Conservation (phyloP, 2,329 filamentous ascomycete species). For the Paraconiothyrium sp. region DNA sequence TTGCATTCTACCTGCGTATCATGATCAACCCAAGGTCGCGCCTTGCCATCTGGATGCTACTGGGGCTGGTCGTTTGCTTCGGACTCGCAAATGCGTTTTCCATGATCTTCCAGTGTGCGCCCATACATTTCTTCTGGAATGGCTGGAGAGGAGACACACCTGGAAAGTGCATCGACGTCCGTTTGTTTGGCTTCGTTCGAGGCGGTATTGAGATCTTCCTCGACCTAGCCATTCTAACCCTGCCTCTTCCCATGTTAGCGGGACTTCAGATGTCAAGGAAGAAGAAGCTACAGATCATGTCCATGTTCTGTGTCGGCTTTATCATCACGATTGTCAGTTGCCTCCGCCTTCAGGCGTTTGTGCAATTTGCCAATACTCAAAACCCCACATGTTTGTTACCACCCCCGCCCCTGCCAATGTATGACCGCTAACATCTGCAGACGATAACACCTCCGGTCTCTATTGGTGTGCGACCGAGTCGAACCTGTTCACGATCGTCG, state of each 20-base stretch:
- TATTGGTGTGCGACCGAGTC: conserved; percentile 40
- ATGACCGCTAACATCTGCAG: conserved; percentile 20
- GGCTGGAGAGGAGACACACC: conserved; percentile 50
- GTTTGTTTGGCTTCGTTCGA: conserved; percentile 49
- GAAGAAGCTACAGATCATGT: conserved; percentile 41
- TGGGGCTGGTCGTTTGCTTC: conserved; percentile 34
- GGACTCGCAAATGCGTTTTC: conserved; percentile 36
- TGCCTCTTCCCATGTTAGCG: conserved; percentile 35
- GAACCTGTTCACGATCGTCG: conserved; percentile 39
- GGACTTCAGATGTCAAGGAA: conserved; percentile 35
- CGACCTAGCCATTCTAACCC: conserved; percentile 34
- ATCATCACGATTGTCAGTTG: conserved; percentile 38
- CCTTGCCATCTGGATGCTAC: conserved; percentile 29
- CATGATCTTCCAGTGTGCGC: conserved; percentile 51
- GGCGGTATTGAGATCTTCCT: conserved; percentile 41
- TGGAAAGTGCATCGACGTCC: conserved; percentile 48
- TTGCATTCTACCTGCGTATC: conserved; percentile 45
- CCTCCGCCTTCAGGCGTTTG: conserved; percentile 31
- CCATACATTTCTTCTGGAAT: conserved; percentile 52
- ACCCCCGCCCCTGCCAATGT: background rate
- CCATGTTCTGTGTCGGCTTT: conserved; percentile 40
- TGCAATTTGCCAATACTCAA: conserved; percentile 29
- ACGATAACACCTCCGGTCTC: conserved; percentile 37
- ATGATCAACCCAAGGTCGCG: conserved; percentile 32
- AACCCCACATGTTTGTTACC: conserved; percentile 37